These are phyloP conservation scores for Phytophthora fragariaefolia DNA, from an alignment of 352 stramenopile species.

Conservation along the genomic window DNA sequence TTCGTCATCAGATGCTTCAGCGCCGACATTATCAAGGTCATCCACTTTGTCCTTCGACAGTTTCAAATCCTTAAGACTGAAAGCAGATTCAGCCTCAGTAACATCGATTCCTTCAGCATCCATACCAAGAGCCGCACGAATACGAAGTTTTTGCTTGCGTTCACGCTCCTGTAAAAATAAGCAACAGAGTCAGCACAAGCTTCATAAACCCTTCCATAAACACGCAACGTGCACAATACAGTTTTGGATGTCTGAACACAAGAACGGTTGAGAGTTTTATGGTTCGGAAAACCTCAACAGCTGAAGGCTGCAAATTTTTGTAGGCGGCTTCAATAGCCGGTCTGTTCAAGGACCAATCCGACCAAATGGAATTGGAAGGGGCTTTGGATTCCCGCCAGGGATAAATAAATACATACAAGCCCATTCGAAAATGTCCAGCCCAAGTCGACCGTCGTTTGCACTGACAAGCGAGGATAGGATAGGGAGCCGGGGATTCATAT, in stretches of 20 bases:
- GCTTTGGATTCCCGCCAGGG: conserved; percentile 89
- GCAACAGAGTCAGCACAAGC: conserved; percentile 12
- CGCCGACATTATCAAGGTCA: conserved; percentile 72
- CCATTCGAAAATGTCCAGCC: conserved; percentile 51
- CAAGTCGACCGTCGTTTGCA: conserved; percentile 81
- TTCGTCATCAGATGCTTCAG: conserved; percentile 46
- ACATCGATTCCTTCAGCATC: conserved; percentile 85
- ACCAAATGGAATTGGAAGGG: conserved; percentile 82
- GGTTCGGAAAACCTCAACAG: conserved; percentile 80
- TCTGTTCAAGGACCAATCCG: conserved; percentile 92
- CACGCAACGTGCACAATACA: conserved; percentile 26
- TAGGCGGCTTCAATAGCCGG: conserved; percentile 92
- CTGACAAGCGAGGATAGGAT: conserved; percentile 60
- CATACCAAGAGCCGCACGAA: conserved; percentile 85
- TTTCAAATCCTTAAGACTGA: conserved; percentile 82
- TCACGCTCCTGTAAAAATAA: conserved; percentile 73
- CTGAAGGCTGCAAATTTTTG: conserved; percentile 90
- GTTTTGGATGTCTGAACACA: conserved; percentile 84
- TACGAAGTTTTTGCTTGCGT: conserved; percentile 84
- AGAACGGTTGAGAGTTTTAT: conserved; percentile 89
- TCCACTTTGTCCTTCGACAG: conserved; percentile 83
- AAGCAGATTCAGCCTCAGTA: conserved; percentile 79
- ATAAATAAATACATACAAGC: conserved; percentile 29
- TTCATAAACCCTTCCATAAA: not conserved
- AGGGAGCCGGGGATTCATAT: conserved; percentile 62